Base-by-base conservation (phyloP, 1,284 basidiomycete species). In the Coniophora puteana region DNA sequence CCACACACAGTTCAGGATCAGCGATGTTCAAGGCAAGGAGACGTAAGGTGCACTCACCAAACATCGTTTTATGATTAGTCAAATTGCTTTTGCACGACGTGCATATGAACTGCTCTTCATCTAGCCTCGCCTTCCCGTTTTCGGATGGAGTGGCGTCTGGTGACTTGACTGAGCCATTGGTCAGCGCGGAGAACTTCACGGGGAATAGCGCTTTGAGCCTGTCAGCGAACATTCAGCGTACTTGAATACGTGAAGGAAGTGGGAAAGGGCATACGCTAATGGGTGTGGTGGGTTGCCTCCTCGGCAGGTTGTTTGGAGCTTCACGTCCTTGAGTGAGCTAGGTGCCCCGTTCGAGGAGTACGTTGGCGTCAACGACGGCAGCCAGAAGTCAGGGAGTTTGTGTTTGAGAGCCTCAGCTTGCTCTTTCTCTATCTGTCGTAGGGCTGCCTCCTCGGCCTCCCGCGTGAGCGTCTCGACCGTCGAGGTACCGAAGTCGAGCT, bases 341-440 rank as follows among this genome's bases (percentile, higher is more conserved):
- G 70, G 89, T 8, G 78, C 80, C 0, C 83, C 82, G 21, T 52
- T 69, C 5, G 76, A 76, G 1, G 77, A 65, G 53, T 85, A 84
- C 2, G 86, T 88, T 0, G 93, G 93, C 0, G 93, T 91, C 25
- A 95, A 66, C 0, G 81, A 89, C 14, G 89, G 93, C 32, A 96
- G 71, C 93, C 93, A 97, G 59, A 95, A 98, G 52, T 94, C 91
- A 0, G 93, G 92, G 6, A 97, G 74, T 61, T 95, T 95, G 43
- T 80, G 76, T 45, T 85, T 87, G 38, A 94, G 67, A 3, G 84
- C 76, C 47, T 92, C 90, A 1, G 83, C 81, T 56, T 92, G 89
- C 61, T 97, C 93, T 20, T 72, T 73, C 57, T 93, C 89, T 30
- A 96, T 90, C 51, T 81, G 69, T 22, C 72, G 75, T 36, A 93